These are phyloP conservation scores for Phytophthora pluvialis DNA, from an alignment of 352 stramenopile species.

Conservation along the genomic window DNA sequence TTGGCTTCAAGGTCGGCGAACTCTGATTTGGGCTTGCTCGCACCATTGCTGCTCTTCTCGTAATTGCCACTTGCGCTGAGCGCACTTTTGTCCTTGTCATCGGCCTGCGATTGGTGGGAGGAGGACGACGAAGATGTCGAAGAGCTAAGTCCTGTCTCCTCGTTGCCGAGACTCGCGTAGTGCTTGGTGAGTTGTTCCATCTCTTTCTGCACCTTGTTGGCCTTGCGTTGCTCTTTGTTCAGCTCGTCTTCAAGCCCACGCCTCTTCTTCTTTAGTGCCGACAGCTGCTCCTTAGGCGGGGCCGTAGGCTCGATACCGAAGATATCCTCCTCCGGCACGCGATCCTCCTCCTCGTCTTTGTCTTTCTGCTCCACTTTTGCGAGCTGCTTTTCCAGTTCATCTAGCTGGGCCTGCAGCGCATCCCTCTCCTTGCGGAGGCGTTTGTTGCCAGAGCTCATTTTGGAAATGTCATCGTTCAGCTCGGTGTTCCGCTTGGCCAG, in stretches of 20 bases:
- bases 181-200: conserved; percentile 88
- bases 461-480: conserved; percentile 83
- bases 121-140: conserved; percentile 50
- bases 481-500: conserved; percentile 75
- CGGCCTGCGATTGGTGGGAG: conserved; percentile 40
- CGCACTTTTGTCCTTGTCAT: conserved; percentile 41
- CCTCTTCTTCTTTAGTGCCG: conserved; percentile 68
- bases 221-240: conserved; percentile 80
- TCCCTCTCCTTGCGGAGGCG: conserved; percentile 81
- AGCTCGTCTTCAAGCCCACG: conserved; percentile 82
- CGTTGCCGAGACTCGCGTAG: conserved; percentile 47
- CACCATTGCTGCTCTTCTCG: conserved; percentile 39
- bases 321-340: conserved; percentile 75
- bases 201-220: conserved; percentile 76
- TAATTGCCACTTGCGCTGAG: conserved; percentile 23
- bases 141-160: conserved; percentile 43
- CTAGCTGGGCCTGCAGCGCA: conserved; percentile 63
- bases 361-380: conserved; percentile 61
- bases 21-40: conserved; percentile 51
- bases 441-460: conserved; percentile 88
- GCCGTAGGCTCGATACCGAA: conserved; percentile 76
- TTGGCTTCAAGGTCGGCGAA: conserved; percentile 67
- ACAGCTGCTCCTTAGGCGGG: conserved; percentile 61
- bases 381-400: conserved; percentile 76
- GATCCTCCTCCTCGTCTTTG: conserved; percentile 58